Evolutionary conservation across 768 basidiomycete genomes (phyloP), one percentile per base, ranked within the genome.

Genomic region (Antrodiella citrinella): DNA sequence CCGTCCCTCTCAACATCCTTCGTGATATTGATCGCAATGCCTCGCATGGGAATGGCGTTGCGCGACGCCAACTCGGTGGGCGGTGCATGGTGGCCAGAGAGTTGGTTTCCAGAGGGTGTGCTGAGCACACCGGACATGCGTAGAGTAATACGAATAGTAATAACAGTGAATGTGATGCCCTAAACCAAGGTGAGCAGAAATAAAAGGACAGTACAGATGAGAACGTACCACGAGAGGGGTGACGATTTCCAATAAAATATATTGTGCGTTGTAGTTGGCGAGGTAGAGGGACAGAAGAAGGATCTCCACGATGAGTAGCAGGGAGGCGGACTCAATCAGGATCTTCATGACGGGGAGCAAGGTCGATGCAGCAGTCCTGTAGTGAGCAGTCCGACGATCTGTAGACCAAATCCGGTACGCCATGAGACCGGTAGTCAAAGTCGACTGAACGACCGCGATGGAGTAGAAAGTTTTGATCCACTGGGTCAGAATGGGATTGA

Each of bases 121-220:
- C 7, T 7, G 7, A 35, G 15, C 30, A 35, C 15, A 35, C 30
- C 30, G 7, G 30, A 35, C 30, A 35, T 35, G 30, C 44, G 21
- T 7, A 35, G 30, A 7, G 51, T 47, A 39, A 56, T 56, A 30
- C 54, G 54, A 11, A 56, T 51, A n/a, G 45, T 47, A 43, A 56
- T 56, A 12, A 51, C 54, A 41, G 47, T 48, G 54, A 56, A 56
- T n/a, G 54, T 53, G 48, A 56, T 56, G 39, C 54, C 54, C 53
- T 54, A 41, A 5, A 19, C 3, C 4, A 12, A 15, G 15, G 25
- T 20, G 7, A 40, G 9, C n/a, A 24, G 46, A 15, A 15, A 35
- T 3, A 41, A 24, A 20, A 15, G 23, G 41, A 2, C 13, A 9
- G 25, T n/a, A 21, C 11, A 23, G 22, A 38, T 39, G 41, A 30